phyloP scores from a whole-genome alignment of 306 rosid genomes.

The Hylodesmum podocarpum region DNA sequence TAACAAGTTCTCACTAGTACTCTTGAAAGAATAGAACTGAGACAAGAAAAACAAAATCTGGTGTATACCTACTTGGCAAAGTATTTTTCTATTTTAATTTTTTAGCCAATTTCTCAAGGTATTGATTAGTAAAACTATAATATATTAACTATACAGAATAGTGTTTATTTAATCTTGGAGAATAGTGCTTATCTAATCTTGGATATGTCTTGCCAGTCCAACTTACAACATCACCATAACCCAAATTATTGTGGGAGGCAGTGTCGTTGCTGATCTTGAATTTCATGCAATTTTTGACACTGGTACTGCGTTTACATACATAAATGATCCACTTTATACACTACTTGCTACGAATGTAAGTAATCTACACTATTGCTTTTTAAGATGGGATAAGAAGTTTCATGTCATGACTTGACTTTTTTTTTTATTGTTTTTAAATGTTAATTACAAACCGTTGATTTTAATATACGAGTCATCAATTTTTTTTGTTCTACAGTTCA shows the following conservation, averaged over 20 bases:
- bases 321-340: conserved; percentile 79
- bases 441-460: no score
- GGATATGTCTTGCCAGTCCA: conserved; percentile 66
- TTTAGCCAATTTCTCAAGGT: no score
- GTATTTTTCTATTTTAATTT: no score
- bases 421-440: no score
- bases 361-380: conserved; percentile 1
- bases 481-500: conserved; percentile 64
- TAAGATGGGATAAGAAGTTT: conserved; percentile 4
- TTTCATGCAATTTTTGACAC: conserved; percentile 81
- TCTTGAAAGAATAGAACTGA: background rate
- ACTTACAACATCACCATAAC: conserved; percentile 69
- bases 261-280: conserved; percentile 33
- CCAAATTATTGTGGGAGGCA: conserved; percentile 53
- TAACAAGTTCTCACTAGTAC: conserved; percentile 17
- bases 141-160: no score
- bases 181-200: conserved; percentile 8
- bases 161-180: no score
- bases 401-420: no score
- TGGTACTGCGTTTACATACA: conserved; percentile 80
- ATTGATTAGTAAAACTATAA: no score
- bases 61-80: no score
- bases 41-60: conserved; percentile 1
- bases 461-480: background rate
- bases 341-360: conserved; percentile 57